A percentile compares a stretch with the other conserved stretches of the same genome.
phyloP scores from a whole-genome alignment of 2,329 filamentous ascomycete genomes.

The Zymoseptoria pseudotritici region DNA sequence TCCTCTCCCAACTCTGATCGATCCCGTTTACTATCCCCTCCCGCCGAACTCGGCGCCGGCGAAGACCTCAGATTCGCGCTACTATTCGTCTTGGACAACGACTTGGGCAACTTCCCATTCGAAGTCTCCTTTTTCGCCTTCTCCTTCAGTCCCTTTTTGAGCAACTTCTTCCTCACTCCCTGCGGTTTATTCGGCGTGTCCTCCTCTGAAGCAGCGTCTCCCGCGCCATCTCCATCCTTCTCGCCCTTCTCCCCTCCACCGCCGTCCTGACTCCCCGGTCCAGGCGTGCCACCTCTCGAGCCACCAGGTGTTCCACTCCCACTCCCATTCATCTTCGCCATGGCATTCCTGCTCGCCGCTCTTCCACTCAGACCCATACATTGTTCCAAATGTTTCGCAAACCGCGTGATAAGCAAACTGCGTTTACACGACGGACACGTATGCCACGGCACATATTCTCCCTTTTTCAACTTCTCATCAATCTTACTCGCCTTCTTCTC shows the following conservation, averaged over 20 bases:
- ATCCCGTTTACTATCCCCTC: slow-evolving; percentile 27
- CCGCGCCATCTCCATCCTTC: slow-evolving; percentile 22
- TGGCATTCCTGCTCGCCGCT: slow-evolving; percentile 43
- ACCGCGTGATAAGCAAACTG: slow-evolving; percentile 53
- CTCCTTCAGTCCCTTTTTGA: slow-evolving; percentile 35
- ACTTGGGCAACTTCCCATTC: slow-evolving; percentile 28
- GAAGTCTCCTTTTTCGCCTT: slow-evolving; percentile 37
- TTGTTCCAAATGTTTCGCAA: slow-evolving; percentile 55
- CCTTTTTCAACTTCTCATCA: slow-evolving; percentile 41
- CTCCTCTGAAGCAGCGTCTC: slow-evolving; percentile 22
- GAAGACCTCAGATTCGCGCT: slow-evolving; percentile 4
- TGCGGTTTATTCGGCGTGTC: slow-evolving; percentile 15
- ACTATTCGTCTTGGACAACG: slow-evolving; percentile 16
- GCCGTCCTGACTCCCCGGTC: slow-evolving; percentile 20
- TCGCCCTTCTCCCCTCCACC: slow-evolving; percentile 14
- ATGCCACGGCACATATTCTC: slow-evolving; percentile 47
- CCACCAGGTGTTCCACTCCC: slow-evolving; percentile 27
- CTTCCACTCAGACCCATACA: slow-evolving; percentile 52
- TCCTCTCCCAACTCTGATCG: slow-evolving; percentile 24
- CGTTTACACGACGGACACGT: slow-evolving; percentile 55
- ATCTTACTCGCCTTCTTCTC: slow-evolving; percentile 37
- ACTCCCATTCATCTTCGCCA: slow-evolving; percentile 38
- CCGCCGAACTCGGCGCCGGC: slow-evolving; percentile 16
- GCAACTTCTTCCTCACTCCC: slow-evolving; percentile 30
- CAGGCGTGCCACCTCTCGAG: slow-evolving; percentile 21